Percentiles rank a stretch among this genome's conserved stretches.
Evolutionary conservation across 2,329 filamentous ascomycete genomes (phyloP).

Genomic region (Fusarium sp.): DNA sequence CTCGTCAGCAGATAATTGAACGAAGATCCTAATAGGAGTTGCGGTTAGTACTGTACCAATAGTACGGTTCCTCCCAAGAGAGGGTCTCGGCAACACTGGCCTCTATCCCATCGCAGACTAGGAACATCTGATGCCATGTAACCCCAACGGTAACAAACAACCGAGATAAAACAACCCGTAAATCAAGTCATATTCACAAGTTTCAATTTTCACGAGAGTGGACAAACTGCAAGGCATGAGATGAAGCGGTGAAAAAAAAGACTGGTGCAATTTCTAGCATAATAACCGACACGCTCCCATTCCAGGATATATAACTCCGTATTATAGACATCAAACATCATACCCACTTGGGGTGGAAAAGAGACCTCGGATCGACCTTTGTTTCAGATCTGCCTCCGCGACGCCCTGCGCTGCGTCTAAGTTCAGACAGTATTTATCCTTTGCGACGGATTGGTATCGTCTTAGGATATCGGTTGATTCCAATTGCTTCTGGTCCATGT

Average conservation of each 20-base stretch:
- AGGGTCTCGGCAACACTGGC: neutral
- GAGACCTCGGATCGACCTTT: neutral
- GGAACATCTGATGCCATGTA: neutral
- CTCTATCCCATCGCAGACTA: neutral
- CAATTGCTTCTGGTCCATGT: constrained; percentile 11
- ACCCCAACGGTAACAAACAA: neutral
- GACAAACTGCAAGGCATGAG: neutral
- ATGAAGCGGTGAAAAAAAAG: neutral
- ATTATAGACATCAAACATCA: neutral
- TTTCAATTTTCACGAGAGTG: neutral
- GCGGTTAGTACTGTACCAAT: too few relatives aligned
- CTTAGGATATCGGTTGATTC: constrained; percentile 15
- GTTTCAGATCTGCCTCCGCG: neutral
- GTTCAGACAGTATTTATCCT: constrained; percentile 16
- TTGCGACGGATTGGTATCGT: constrained; percentile 21
- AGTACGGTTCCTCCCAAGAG: neutral
- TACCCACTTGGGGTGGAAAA: neutral
- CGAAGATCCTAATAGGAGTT: too few relatives aligned
- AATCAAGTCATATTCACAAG: neutral
- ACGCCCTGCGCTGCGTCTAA: neutral
- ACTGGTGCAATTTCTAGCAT: neutral
- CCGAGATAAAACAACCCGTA: neutral
- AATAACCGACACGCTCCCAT: neutral
- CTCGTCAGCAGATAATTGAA: too few relatives aligned
- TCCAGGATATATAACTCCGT: neutral